These are phyloP conservation scores for Ilex paraguariensis DNA, from an alignment of 305 asterid species.

Conservation along the genomic window DNA sequence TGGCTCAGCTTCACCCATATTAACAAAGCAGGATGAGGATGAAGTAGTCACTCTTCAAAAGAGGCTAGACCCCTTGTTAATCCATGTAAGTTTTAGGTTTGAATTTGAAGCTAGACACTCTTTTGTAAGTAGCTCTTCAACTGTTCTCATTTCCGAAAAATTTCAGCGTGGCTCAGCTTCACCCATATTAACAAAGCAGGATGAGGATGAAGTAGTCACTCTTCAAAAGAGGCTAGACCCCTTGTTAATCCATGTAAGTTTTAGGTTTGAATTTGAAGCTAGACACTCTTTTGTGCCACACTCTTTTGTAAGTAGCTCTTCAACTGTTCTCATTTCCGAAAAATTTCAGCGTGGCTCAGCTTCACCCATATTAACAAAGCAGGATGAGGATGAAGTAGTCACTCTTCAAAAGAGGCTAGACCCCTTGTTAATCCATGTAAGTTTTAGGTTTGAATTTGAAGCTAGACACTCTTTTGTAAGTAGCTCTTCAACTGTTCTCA, in stretches of 20 bases:
- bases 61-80: constrained; percentile 1
- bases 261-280: background rate
- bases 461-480: background rate
- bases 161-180: constrained; percentile 14
- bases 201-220: constrained; percentile 5
- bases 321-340: constrained; percentile 30
- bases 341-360: constrained; percentile 16
- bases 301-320: constrained; percentile 29
- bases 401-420: constrained; percentile 1
- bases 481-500: constrained; percentile 37
- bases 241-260: constrained; percentile 6
- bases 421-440: constrained; percentile 9
- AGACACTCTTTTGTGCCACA: too few species aligned
- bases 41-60: constrained; percentile 1
- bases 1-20: constrained; percentile 10
- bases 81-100: constrained; percentile 7
- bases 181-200: constrained; percentile 11
- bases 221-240: constrained; percentile 3
- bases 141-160: constrained; percentile 26
- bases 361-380: constrained; percentile 7
- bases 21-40: constrained; percentile 12
- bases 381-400: constrained; percentile 11
- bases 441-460: background rate
- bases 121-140: constrained; percentile 30
- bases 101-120: background rate